phyloP scores from a whole-genome alignment of 2,329 filamentous ascomycete species.

The Clonostachys chloroleuca region DNA sequence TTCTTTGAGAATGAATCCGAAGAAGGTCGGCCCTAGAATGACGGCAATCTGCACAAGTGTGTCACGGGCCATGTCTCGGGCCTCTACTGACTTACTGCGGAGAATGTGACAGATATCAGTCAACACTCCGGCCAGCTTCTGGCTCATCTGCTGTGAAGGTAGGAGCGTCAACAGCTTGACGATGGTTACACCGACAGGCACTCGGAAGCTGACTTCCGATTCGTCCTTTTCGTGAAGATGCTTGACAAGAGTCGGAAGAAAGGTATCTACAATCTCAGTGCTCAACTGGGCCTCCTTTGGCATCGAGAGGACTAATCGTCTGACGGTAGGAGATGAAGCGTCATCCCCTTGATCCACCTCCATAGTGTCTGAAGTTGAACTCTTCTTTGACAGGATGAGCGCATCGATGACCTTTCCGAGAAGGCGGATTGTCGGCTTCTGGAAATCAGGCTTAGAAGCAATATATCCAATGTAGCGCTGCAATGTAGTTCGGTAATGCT shows the following conservation, averaged over 20 bases:
- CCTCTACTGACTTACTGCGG: constrained; percentile 81
- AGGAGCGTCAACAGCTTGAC: constrained; percentile 84
- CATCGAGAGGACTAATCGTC: constrained; percentile 57
- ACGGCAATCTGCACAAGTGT: constrained; percentile 81
- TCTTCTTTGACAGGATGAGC: constrained; percentile 38
- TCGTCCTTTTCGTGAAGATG: constrained; percentile 95
- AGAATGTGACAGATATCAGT: constrained; percentile 93
- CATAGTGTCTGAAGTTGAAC: constrained; percentile 29
- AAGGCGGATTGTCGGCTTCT: constrained; percentile 82
- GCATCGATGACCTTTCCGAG: constrained; percentile 79
- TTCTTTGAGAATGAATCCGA: constrained; percentile 92
- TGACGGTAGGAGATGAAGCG: constrained; percentile 13
- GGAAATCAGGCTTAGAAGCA: constrained; percentile 72
- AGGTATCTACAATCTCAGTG: constrained; percentile 67
- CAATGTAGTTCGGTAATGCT: constrained; percentile 81
- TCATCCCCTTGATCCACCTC: constrained; percentile 28
- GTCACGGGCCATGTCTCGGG: constrained; percentile 84
- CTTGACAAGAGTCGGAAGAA: constrained; percentile 74
- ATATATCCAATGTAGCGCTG: constrained; percentile 81
- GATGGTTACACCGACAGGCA: constrained; percentile 83
- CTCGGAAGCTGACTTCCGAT: constrained; percentile 85
- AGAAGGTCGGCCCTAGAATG: constrained; percentile 75
- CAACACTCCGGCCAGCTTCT: constrained; percentile 75
- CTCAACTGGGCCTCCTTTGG: constrained; percentile 64
- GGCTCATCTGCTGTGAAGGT: constrained; percentile 66